Evolutionary conservation across 1,284 basidiomycete species (phyloP), one percentile per base, ranked within the genome.

Genomic region (Wolfiporia cocos): DNA sequence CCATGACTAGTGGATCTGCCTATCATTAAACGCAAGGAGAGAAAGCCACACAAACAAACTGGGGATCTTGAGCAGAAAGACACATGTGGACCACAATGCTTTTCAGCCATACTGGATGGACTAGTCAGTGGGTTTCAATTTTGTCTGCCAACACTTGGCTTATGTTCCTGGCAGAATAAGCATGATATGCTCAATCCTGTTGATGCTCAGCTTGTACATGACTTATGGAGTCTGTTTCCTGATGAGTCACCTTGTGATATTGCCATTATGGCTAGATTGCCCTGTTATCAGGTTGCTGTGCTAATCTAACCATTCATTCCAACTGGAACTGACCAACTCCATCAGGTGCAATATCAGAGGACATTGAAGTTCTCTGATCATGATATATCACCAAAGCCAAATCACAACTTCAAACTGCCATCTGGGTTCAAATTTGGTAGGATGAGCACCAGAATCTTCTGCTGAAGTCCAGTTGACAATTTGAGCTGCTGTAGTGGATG

Each of bases 261-360:
- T 18, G 66, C 70, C 15, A 45, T 49, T n/a, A 36, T 73, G 10
- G 65, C 60, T 45, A 56, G 56, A 14, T 60, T 62, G 18, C 62
- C 68, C 14, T 73, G 71, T 48, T 47, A 51, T 39, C 62, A 71
- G 53, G 72, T 70, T 39, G 43, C 38, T 23, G 20, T 24, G 51
- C 47, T 33, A n/a, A 15, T 38, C 4, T 36, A 11, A 41, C 23
- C 24, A 23, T 3, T 34, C 5, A 34, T 24, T n/a, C 21, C 28
- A 22, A 18, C 44, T 43, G 49, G 37, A 19, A 34, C 15, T 12
- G 42, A n/a, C 11, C n/a, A 17, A n/a, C n/a, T n/a, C n/a, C n/a
- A n/a, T n/a, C n/a, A 67, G 66, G 54, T 63, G 7, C 49, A 53
- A 35, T 39, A 54, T 34, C 50, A 64, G 30, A 53, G 50, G 19